Conservation (phyloP, 2,329 filamentous ascomycete genomes). For the Blastomyces percursus region DNA sequence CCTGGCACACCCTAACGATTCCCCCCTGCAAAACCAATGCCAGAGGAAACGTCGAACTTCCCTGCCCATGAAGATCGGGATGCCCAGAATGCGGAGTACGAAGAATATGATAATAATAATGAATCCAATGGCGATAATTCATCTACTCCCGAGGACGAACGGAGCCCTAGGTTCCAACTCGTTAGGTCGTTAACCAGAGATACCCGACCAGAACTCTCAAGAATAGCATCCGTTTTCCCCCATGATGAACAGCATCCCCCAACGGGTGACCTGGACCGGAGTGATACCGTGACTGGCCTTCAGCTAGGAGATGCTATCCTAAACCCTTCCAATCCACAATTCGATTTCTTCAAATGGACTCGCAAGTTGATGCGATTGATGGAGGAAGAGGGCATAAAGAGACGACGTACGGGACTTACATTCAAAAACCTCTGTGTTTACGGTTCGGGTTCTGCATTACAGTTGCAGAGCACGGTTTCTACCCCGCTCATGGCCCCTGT, state of each 20-base stretch:
- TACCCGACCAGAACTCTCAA: conserved; percentile 9
- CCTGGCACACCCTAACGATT: not conserved
- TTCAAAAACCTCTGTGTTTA: conserved; percentile 57
- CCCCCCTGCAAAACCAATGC: not conserved
- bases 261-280: conserved; percentile 13
- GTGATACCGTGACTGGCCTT: conserved; percentile 30
- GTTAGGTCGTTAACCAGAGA: conserved; percentile 14
- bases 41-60: not conserved
- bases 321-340: conserved; percentile 43
- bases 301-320: conserved; percentile 39
- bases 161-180: not conserved
- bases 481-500: conserved; percentile 50
- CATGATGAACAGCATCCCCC: conserved; percentile 1
- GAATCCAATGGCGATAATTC: not conserved
- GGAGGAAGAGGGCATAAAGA: conserved; percentile 45
- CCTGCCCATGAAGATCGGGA: not conserved
- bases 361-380: conserved; percentile 41
- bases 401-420: conserved; percentile 47
- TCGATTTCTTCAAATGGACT: conserved; percentile 45
- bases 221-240: conserved; percentile 14
- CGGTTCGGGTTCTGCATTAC: conserved; percentile 55
- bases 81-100: not conserved
- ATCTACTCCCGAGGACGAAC: not conserved
- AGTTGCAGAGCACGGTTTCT: conserved; percentile 57
- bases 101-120: not conserved